Evolutionary conservation across 2,329 filamentous ascomycete genomes (phyloP), one percentile per base, ranked within the genome.

Genomic region (Neoascochyta sp.): DNA sequence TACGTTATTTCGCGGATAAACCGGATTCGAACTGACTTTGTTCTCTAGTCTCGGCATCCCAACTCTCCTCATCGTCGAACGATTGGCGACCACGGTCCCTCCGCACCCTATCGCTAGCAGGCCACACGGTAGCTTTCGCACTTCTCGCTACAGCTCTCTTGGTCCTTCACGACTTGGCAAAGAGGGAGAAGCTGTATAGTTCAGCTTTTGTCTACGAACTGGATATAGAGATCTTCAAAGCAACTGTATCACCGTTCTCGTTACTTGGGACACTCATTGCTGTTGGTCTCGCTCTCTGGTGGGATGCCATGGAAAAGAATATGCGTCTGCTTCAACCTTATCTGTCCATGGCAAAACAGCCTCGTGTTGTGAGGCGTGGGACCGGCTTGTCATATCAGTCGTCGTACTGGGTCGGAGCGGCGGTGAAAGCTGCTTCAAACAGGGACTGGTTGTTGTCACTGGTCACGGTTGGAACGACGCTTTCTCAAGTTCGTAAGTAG

Each of bases 251-350:
- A 10, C 45, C 48, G 4, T 33, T 39, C 16, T 50, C 45, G 1
- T 30, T 52, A 11, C 31, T 43, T 7, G 40, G 45, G 3, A 45
- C 49, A 3, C 15, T 45, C 4, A 11, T 49, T 4, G 40, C 39
- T 16, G 34, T 51, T 5, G 20, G 17, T 3, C 14, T 53, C 5
- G 36, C 36, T 17, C 28, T 53, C 7, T 50, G 36, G 28, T 53
- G 49, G 49, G 46, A 46, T 19, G 26, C 16, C 1, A 25, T 52
- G 3, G 48, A 52, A 17, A 36, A 34, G 20, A 22, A 35, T 3
- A 27, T 50, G 18, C 39, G 48, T 10, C 29, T 22, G 7, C 16
- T 52, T 2, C 46, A 52, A 18, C 46, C 48, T 9, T 50, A 39
- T 24, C 22, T 51, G 4, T 24, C 39, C 5, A 49, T 47, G 41